phyloP scores from a whole-genome alignment of 257 asterid species.

The Solanum virginianum region DNA sequence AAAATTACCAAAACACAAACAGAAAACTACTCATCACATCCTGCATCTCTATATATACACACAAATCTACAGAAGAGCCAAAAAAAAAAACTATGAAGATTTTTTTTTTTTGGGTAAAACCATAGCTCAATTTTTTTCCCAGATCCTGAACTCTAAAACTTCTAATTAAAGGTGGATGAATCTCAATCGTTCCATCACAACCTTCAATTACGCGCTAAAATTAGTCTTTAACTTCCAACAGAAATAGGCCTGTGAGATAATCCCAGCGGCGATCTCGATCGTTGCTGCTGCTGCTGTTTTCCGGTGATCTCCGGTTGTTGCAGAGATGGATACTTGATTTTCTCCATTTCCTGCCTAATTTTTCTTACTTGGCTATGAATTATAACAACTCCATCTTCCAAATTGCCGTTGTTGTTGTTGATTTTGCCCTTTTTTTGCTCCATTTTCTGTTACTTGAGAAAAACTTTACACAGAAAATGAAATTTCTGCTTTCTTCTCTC shows the following conservation, averaged over 20 bases:
- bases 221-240: conserved; percentile 23
- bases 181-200: neutral
- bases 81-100: neutral
- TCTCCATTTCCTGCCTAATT: conserved; percentile 66
- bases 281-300: conserved; percentile 12
- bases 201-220: neutral
- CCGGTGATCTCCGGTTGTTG: conserved; percentile 45
- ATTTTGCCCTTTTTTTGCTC: neutral
- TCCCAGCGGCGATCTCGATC: conserved; percentile 69
- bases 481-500: neutral
- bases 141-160: neutral
- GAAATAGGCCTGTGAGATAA: conserved; percentile 35
- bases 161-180: neutral
- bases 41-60: neutral
- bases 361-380: conserved; percentile 60
- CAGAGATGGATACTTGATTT: conserved; percentile 24
- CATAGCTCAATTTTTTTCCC: neutral
- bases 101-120: neutral
- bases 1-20: neutral
- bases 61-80: neutral
- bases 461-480: neutral
- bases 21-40: neutral
- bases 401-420: neutral
- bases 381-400: conserved; percentile 23
- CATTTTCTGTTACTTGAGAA: conserved; percentile 7